Conservation (phyloP, 2,329 filamentous ascomycete species). For the Monosporascus sp. region DNA sequence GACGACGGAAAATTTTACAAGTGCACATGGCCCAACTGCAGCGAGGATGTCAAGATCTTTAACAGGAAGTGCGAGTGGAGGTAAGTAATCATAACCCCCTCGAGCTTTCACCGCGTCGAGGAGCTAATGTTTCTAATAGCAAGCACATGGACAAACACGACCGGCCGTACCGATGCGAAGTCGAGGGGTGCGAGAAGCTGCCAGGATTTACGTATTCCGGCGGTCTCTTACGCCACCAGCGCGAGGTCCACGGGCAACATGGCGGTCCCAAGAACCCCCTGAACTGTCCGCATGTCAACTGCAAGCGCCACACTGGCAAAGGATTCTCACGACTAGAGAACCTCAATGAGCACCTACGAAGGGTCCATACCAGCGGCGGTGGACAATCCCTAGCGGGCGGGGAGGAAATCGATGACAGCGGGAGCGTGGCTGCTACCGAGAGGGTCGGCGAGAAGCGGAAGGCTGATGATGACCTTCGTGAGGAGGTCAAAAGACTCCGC, state of each 20-base stretch:
- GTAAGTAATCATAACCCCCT: conserved; percentile 49
- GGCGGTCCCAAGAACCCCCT: conserved; percentile 82
- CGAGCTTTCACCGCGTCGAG: not conserved
- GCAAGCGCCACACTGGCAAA: conserved; percentile 82
- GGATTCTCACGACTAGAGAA: conserved; percentile 94
- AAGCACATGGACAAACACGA: conserved; percentile 99
- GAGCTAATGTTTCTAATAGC: conserved; percentile 39
- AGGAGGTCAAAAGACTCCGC: conserved; percentile 64
- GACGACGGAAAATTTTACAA: conserved; percentile 64
- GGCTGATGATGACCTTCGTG: conserved; percentile 49
- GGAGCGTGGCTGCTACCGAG: not conserved
- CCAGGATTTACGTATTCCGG: conserved; percentile 94
- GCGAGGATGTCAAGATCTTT: conserved; percentile 60
- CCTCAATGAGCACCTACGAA: conserved; percentile 83
- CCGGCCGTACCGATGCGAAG: conserved; percentile 80
- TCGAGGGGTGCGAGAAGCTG: conserved; percentile 81
- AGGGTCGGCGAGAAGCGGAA: conserved; percentile 43
- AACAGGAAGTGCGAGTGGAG: conserved; percentile 89
- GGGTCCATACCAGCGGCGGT: conserved; percentile 66
- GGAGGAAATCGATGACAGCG: conserved; percentile 36
- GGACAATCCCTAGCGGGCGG: conserved; percentile 24
- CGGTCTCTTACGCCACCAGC: conserved; percentile 81
- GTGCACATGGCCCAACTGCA: conserved; percentile 68
- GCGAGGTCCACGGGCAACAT: conserved; percentile 88
- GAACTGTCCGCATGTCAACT: conserved; percentile 79